phyloP scores from a whole-genome alignment of 2,329 filamentous ascomycete species.

The Dissoconium aciculare region DNA sequence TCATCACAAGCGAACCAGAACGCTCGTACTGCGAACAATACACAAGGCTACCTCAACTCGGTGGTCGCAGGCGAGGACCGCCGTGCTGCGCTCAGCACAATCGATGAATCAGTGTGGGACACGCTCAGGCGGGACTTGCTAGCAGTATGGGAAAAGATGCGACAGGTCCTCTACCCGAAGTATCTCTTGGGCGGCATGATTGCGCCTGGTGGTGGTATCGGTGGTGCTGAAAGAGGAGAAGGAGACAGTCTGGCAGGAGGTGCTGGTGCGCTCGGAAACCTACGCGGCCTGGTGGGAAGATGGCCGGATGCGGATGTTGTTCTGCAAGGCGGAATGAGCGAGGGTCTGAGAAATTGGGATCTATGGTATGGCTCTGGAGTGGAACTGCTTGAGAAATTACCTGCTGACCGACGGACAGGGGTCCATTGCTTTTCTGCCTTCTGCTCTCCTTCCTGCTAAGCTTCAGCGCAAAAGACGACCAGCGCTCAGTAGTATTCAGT shows the following conservation, averaged over 20 bases:
- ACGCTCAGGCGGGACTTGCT: slow-evolving; percentile 84
- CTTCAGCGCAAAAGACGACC: slow-evolving; percentile 60
- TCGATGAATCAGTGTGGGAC: slow-evolving; percentile 94
- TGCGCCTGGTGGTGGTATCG: slow-evolving; percentile 41
- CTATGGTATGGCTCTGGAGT: slow-evolving; percentile 46
- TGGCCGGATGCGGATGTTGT: slow-evolving; percentile 56
- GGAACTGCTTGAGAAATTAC: slow-evolving; percentile 5
- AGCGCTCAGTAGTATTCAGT: slow-evolving; percentile 81
- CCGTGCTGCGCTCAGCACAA: slow-evolving; percentile 75
- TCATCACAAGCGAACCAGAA: slow-evolving; percentile 36
- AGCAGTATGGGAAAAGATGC: slow-evolving; percentile 95
- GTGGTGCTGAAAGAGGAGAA: slow-evolving; percentile 43
- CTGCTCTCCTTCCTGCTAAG: slow-evolving; percentile 77
- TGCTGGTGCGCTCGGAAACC: slow-evolving; percentile 31
- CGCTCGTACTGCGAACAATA: slow-evolving; percentile 42
- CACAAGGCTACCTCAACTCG: slow-evolving; percentile 73
- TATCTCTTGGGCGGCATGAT: slow-evolving; percentile 66
- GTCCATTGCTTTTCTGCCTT: slow-evolving; percentile 85
- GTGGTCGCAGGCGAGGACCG: slow-evolving; percentile 88
- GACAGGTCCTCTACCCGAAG: slow-evolving; percentile 88
- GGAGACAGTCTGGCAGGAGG: slow-evolving; percentile 27
- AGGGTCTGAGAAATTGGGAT: slow-evolving; percentile 90
- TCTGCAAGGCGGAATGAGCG: slow-evolving; percentile 60
- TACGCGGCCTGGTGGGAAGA: slow-evolving; percentile 43
- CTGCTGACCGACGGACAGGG: slow-evolving; percentile 38